Base-by-base conservation (phyloP, 305 asterid species). In the Euphrasia arctica region DNA sequence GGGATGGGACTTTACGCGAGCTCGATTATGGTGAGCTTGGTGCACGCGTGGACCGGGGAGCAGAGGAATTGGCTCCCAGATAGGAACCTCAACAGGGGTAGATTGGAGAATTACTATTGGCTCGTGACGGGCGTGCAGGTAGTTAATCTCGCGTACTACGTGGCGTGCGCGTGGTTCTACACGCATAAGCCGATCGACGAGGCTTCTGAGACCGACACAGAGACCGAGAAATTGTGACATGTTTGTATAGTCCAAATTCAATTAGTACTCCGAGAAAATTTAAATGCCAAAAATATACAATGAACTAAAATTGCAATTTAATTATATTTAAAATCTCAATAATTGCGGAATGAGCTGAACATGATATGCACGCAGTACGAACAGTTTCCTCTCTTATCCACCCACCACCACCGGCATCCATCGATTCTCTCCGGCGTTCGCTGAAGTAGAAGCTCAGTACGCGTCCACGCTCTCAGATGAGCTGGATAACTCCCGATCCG, bases 61-160 rank as follows among this genome's bases (percentile, higher is more conserved):
- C 68, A 57, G 6, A 55, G 69, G 54, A 85, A 85, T 54, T 85
- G 96, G 96, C 54, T 88, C 31, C 91, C 89, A 0, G 93, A 88
- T 6, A 54, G 91, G 74, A 88, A 88, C 54, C 72, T 88, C 7
- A 88, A 85, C 42, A 52, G 78, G 15, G 93, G 95, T 25, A 74
- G 77, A 55, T 64, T 88, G 74, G 93, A 88, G 25, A 72, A 88
- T 2, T 88, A 83, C 55, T 88, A 83, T 48, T 85, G 88, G 89
- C 78, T 88, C 15, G 87, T 82, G 32, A 77, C 86, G 0, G 87
- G 72, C 1, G 63, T 88, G 9, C 95, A 88, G 58, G 83, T 79
- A 0, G 18, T 88, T 13, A 88, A 88, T 64, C 64, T 85, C 34
- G 22, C 77, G 5, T 88, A 88, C 58, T 88, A 75, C 68, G 75